These are phyloP conservation scores for Lodderomyces orthopsilosis DNA, from an alignment of 1,139 yeast species.

Conservation along the genomic window DNA sequence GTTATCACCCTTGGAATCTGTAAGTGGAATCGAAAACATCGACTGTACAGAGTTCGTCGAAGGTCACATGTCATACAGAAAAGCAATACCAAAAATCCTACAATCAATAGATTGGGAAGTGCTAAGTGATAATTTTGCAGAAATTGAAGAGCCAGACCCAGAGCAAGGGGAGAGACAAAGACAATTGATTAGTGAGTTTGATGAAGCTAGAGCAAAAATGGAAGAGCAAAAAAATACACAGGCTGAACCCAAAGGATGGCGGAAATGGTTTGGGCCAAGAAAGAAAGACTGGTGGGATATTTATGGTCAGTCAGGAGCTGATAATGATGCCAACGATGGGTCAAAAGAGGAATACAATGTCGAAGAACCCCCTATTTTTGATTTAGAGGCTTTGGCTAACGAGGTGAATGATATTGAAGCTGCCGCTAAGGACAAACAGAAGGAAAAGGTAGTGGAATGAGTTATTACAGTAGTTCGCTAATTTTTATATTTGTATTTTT, in stretches of 20 bases:
- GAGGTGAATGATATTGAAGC: constrained; percentile 46
- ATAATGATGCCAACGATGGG: constrained; percentile 13
- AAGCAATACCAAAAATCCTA: constrained; percentile 81
- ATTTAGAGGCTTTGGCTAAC: constrained; percentile 42
- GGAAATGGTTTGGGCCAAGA: constrained; percentile 70
- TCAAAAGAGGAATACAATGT: constrained; percentile 9
- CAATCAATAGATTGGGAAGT: constrained; percentile 75
- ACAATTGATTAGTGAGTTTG: constrained; percentile 77
- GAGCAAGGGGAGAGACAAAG: constrained; percentile 81
- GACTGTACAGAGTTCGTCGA: constrained; percentile 86
- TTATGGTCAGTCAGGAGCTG: constrained; percentile 39
- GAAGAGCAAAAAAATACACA: constrained; percentile 33
- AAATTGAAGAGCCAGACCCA: constrained; percentile 95
- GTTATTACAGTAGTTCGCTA: not conserved
- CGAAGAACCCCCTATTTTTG: constrained; percentile 32
- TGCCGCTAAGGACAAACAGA: constrained; percentile 14
- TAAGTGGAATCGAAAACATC: constrained; percentile 72
- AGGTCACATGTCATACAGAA: constrained; percentile 97
- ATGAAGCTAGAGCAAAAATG: constrained; percentile 71
- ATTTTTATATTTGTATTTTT: constrained; percentile 4
- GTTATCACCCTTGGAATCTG: constrained; percentile 65
- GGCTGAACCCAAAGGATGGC: constrained; percentile 47
- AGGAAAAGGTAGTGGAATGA: constrained; percentile 9
- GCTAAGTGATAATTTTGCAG: constrained; percentile 85
- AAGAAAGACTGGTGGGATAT: constrained; percentile 89